phyloP scores from a whole-genome alignment of 805 yeast species.

The Lachancea meyersii region DNA sequence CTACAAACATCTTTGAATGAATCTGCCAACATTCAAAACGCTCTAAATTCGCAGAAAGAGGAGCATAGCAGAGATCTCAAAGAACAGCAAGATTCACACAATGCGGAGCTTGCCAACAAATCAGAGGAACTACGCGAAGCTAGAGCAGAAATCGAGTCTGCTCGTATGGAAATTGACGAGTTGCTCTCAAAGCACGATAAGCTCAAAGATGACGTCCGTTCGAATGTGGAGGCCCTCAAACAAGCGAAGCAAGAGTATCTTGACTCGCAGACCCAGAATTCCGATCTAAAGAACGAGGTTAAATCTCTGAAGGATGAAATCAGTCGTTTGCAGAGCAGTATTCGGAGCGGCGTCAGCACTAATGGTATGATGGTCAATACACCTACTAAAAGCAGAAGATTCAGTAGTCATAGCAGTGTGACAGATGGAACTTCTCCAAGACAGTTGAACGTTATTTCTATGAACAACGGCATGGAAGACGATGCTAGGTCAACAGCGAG shows the following conservation, averaged over 20 bases:
- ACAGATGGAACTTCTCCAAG: slow-evolving; percentile 18
- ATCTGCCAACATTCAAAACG: slow-evolving; percentile 46
- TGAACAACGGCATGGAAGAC: slow-evolving; percentile 27
- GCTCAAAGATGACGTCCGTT: slow-evolving; percentile 56
- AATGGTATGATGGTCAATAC: slow-evolving; percentile 31
- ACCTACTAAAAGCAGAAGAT: slow-evolving; percentile 32
- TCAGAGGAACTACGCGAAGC: slow-evolving; percentile 51
- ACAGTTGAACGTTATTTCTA: slow-evolving; percentile 19
- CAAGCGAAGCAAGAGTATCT: slow-evolving; percentile 52
- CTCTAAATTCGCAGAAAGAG: slow-evolving; percentile 48
- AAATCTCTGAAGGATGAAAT: slow-evolving; percentile 43
- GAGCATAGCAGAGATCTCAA: slow-evolving; percentile 45
- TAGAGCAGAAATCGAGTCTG: slow-evolving; percentile 50
- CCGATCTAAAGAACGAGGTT: slow-evolving; percentile 58
- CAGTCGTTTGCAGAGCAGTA: slow-evolving; percentile 36
- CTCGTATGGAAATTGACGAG: slow-evolving; percentile 53
- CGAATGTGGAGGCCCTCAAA: slow-evolving; percentile 55
- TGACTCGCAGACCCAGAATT: slow-evolving; percentile 57
- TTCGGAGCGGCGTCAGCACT: slow-evolving; percentile 28
- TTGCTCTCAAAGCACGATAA: slow-evolving; percentile 55
- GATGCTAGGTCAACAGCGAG: slow-evolving; percentile 38
- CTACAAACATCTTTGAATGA: slow-evolving; percentile 48
- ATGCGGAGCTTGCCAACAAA: slow-evolving; percentile 41
- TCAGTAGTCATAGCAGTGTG: slow-evolving; percentile 18
- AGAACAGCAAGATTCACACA: slow-evolving; percentile 42